A percentile compares a stretch with the other conserved stretches of the same genome.
phyloP scores from a whole-genome alignment of 2,329 filamentous ascomycete genomes.

The Amesomyces nigricolor region DNA sequence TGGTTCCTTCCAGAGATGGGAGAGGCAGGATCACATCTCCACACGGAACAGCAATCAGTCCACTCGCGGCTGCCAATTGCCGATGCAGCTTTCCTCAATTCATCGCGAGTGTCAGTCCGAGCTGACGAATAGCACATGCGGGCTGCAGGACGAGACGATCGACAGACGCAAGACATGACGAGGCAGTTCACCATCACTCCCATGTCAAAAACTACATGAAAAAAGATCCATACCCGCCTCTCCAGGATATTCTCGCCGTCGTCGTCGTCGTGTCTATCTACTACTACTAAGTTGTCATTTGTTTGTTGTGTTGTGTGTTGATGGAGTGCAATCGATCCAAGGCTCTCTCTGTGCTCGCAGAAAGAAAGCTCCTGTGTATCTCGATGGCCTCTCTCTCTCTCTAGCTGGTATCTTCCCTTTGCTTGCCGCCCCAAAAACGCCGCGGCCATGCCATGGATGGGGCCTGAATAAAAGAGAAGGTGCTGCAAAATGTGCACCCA shows the following conservation, averaged over 20 bases:
- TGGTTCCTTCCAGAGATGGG: not conserved
- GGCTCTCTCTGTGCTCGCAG: not conserved
- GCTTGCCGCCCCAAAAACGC: constrained; percentile 22
- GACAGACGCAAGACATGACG: constrained; percentile 5
- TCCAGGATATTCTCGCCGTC: not conserved
- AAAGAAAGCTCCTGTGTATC: not conserved
- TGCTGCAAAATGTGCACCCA: constrained; percentile 10
- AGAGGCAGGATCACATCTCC: not conserved
- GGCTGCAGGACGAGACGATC: not conserved
- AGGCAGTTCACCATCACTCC: not conserved
- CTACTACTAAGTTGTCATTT: not conserved
- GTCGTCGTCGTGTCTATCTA: constrained; percentile 5
- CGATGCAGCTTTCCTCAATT: not conserved
- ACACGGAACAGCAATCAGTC: not conserved
- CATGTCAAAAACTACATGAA: not conserved
- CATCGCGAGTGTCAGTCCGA: not conserved
- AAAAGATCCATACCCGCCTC: not conserved
- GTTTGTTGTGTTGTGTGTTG: not conserved
- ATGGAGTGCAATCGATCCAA: constrained; percentile 1
- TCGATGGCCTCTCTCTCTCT: constrained; percentile 6
- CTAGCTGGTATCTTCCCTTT: constrained; percentile 22
- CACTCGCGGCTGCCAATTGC: constrained; percentile 3
- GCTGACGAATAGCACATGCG: constrained; percentile 9
- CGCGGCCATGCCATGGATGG: constrained; percentile 11
- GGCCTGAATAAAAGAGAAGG: constrained; percentile 15